These are phyloP conservation scores for Colletotrichum spaethianum DNA, from an alignment of 2,329 filamentous ascomycete species.

Conservation along the genomic window DNA sequence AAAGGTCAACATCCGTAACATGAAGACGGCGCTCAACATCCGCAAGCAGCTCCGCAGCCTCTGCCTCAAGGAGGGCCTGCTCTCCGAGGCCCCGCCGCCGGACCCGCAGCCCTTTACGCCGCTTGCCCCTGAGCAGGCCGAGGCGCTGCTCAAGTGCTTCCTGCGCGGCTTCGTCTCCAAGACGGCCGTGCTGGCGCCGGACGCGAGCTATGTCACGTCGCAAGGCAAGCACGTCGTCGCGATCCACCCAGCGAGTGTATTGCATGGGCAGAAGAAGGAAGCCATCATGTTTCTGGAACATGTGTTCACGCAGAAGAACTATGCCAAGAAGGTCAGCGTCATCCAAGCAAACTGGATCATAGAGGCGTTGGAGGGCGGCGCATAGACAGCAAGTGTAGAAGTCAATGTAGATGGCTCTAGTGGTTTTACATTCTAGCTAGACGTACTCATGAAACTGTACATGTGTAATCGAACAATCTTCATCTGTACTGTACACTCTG, in stretches of 20 bases:
- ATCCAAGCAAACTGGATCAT: slow-evolving; percentile 73
- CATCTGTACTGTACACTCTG: slow-evolving; percentile 2
- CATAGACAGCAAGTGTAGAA: background rate
- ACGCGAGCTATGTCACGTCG: slow-evolving; percentile 73
- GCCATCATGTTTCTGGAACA: slow-evolving; percentile 79
- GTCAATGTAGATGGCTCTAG: background rate
- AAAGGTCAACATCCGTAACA: slow-evolving; percentile 71
- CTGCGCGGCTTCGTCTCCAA: slow-evolving; percentile 72
- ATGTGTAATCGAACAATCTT: slow-evolving; percentile 5
- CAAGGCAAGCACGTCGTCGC: slow-evolving; percentile 73
- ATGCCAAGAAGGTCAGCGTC: slow-evolving; percentile 76
- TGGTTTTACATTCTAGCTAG: slow-evolving; percentile 11
- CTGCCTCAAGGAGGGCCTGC: slow-evolving; percentile 66
- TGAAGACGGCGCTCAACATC: slow-evolving; percentile 74
- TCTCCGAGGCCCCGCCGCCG: slow-evolving; percentile 59
- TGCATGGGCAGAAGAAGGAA: slow-evolving; percentile 75
- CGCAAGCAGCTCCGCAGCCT: slow-evolving; percentile 72
- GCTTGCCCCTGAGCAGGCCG: slow-evolving; percentile 67
- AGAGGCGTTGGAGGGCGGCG: slow-evolving; percentile 57
- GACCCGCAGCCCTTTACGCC: slow-evolving; percentile 72
- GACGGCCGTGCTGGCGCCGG: slow-evolving; percentile 72
- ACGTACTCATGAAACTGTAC: background rate
- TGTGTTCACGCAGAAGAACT: slow-evolving; percentile 76
- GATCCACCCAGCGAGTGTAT: slow-evolving; percentile 74
- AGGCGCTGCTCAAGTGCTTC: slow-evolving; percentile 72